These are phyloP conservation scores for Amaranthus hypochondriacus DNA, from an alignment of 148 eudicot species.

Conservation along the genomic window DNA sequence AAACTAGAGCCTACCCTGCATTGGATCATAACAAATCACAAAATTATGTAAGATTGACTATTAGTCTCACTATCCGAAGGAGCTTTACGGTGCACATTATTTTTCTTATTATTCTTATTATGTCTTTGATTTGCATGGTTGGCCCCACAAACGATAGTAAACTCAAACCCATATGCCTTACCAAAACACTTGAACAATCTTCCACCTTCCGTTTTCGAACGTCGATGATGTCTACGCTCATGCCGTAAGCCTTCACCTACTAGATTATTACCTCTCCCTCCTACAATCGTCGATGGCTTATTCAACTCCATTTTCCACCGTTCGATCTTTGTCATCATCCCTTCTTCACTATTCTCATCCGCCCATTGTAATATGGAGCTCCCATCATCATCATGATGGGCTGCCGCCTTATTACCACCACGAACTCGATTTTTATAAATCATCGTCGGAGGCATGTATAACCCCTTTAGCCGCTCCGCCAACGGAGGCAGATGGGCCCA, in stretches of 20 bases:
- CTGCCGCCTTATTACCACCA: not conserved
- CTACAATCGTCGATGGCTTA: not conserved
- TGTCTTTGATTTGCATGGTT: constrained; percentile 7
- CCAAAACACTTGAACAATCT: constrained; percentile 36
- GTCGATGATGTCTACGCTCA: constrained; percentile 4
- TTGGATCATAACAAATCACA: not conserved
- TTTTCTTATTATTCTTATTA: constrained; percentile 14
- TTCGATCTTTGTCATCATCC: constrained; percentile 38
- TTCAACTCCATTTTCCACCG: constrained; percentile 41
- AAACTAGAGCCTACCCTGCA: no score
- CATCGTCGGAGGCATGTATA: constrained; percentile 22
- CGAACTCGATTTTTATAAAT: not conserved
- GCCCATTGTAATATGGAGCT: constrained; percentile 43
- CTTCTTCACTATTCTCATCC: constrained; percentile 40
- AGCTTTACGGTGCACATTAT: not conserved
- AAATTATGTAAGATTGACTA: constrained; percentile 11
- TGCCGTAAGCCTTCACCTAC: constrained; percentile 1
- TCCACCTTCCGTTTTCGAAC: constrained; percentile 17
- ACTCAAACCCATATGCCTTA: constrained; percentile 36
- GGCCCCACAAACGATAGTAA: constrained; percentile 43
- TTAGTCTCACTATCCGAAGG: constrained; percentile 16
- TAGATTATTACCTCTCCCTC: not conserved
- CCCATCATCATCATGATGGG: constrained; percentile 25
- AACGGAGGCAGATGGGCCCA: constrained; percentile 56
- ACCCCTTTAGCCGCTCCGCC: constrained; percentile 43